Conservation (phyloP, 2,329 filamentous ascomycete species). For the Xylaria multiplex region DNA sequence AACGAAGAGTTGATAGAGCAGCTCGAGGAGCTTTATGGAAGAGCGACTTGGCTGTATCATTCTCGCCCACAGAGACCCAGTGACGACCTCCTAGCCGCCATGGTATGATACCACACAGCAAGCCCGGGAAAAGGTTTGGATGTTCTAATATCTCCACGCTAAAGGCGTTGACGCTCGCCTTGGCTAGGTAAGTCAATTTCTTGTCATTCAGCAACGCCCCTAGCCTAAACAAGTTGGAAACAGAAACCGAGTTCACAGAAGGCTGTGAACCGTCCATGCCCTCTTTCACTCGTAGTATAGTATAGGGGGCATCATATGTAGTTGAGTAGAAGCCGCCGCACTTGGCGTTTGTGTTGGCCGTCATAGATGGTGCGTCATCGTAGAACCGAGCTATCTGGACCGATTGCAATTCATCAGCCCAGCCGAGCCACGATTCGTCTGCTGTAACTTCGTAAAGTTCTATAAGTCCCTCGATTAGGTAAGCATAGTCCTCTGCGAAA, state of each 20-base stretch:
- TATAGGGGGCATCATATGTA: constrained; percentile 68
- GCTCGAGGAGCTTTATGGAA: constrained; percentile 44
- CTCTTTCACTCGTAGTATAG: constrained; percentile 89
- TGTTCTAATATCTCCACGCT: constrained; percentile 93
- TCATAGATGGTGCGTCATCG: constrained; percentile 61
- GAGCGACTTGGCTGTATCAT: constrained; percentile 18
- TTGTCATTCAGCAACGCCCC: constrained; percentile 74
- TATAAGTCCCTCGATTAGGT: constrained; percentile 82
- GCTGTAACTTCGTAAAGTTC: constrained; percentile 86
- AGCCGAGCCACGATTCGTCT: constrained; percentile 78
- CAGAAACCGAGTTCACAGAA: constrained; percentile 88
- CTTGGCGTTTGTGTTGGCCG: constrained; percentile 52
- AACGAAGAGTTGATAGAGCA: constrained; percentile 44
- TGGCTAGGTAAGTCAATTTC: constrained; percentile 71
- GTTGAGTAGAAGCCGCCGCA: constrained; percentile 80
- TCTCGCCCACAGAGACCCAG: constrained; percentile 44
- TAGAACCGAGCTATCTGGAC: constrained; percentile 80
- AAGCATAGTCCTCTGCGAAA: constrained; percentile 96
- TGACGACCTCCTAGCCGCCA: constrained; percentile 73
- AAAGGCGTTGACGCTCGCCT: constrained; percentile 83
- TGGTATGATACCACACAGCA: constrained; percentile 80
- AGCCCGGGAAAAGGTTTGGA: constrained; percentile 86
- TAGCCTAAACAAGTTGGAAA: constrained; percentile 86
- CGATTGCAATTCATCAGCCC: constrained; percentile 84
- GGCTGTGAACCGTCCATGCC: constrained; percentile 94